phyloP scores from a whole-genome alignment of 1,284 basidiomycete genomes.

The Tilletiopsis washingtonensis region DNA sequence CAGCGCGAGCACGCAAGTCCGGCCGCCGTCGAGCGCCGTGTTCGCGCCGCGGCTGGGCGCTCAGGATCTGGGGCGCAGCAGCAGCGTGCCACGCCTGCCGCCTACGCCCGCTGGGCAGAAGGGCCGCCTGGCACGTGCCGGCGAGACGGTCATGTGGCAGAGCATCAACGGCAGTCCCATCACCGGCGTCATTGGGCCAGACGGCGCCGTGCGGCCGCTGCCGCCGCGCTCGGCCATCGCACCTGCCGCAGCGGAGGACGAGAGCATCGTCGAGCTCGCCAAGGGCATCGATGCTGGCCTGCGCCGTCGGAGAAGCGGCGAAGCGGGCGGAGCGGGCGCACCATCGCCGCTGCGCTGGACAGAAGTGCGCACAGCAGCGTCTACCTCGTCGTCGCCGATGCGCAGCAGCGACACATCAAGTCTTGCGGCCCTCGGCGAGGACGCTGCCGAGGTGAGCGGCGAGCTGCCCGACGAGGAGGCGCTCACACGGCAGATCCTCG shows the following conservation, averaged over 20 bases:
- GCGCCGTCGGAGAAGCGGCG: not conserved
- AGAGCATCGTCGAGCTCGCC: not conserved
- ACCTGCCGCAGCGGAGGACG: not conserved
- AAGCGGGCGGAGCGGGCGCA: not conserved
- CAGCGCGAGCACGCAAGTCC: not conserved
- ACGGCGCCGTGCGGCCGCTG: slow-evolving; percentile 12
- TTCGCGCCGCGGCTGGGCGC: slow-evolving; percentile 17
- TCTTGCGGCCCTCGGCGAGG: not conserved
- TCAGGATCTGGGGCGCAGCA: not conserved
- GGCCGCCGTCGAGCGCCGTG: slow-evolving; percentile 6
- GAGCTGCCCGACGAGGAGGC: slow-evolving; percentile 5
- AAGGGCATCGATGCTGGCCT: not conserved
- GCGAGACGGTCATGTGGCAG: slow-evolving; percentile 21
- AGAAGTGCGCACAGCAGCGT: no score
- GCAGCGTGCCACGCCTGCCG: slow-evolving; percentile 3
- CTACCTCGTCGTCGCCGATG: not conserved
- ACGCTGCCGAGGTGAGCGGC: not conserved
- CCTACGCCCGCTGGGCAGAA: slow-evolving; percentile 11
- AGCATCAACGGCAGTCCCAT: slow-evolving; percentile 32
- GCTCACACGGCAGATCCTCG: not conserved
- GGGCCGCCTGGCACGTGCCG: slow-evolving; percentile 20
- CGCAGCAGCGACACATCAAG: not conserved
- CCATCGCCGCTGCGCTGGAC: not conserved
- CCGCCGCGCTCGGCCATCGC: not conserved
- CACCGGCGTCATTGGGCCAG: slow-evolving; percentile 23